Percentiles rank a stretch among this genome's conserved stretches.
These are phyloP conservation scores for Venturia pyrina DNA, from an alignment of 2,329 filamentous ascomycete genomes.

Conservation along the genomic window DNA sequence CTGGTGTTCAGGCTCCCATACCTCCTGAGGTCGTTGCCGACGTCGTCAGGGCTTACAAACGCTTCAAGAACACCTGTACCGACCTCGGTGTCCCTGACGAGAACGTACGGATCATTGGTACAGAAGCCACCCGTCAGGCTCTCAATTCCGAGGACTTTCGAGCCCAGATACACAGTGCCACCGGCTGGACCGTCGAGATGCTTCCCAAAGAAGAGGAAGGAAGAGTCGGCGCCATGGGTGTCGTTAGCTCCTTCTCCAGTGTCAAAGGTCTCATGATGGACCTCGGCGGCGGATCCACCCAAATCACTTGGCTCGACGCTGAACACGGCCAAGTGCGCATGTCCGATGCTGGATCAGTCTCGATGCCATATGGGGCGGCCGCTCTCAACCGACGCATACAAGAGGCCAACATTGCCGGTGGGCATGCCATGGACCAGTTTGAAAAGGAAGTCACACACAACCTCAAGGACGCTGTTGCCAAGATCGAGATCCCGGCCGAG, in stretches of 20 bases:
- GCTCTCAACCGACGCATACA: constrained; percentile 49
- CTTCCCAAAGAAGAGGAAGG: constrained; percentile 75
- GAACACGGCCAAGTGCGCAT: constrained; percentile 40
- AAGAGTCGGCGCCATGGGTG: constrained; percentile 70
- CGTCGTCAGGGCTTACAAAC: constrained; percentile 57
- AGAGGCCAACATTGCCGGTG: constrained; percentile 29
- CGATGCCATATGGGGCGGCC: constrained; percentile 61
- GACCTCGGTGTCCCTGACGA: constrained; percentile 55
- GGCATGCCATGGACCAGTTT: constrained; percentile 15
- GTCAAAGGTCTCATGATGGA: constrained; percentile 80
- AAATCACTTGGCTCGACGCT: constrained; percentile 57
- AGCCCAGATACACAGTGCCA: constrained; percentile 49
- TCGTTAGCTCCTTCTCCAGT: constrained; percentile 60
- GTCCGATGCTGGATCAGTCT: constrained; percentile 47
- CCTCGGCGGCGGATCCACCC: constrained; percentile 66
- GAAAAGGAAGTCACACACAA: constrained; percentile 44
- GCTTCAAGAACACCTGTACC: constrained; percentile 61
- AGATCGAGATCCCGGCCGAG: constrained; percentile 46
- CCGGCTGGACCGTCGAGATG: constrained; percentile 61
- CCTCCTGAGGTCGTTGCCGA: constrained; percentile 48
- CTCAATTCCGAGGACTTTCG: constrained; percentile 63
- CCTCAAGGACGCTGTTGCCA: constrained; percentile 50
- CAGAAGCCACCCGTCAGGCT: constrained; percentile 78
- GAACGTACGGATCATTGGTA: constrained; percentile 70
- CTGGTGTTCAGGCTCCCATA: constrained; percentile 41